Evolutionary conservation across 805 yeast species (phyloP).

Genomic region (Wickerhamiella australiensis): DNA sequence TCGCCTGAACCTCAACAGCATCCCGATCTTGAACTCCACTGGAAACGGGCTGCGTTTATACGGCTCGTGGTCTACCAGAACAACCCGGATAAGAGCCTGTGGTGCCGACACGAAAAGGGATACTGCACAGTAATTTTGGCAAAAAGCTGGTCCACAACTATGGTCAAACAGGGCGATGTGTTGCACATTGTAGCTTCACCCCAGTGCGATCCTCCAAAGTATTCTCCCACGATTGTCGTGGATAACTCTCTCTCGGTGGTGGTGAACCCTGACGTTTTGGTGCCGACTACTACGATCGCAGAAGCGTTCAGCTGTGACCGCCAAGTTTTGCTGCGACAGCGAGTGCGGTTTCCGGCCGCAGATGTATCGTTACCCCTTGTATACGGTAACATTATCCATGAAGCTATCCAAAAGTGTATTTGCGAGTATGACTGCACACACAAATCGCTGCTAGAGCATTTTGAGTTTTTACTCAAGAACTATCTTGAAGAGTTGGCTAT

Average conservation of each 20-base stretch:
- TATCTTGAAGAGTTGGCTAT: conserved; percentile 35
- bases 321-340: conserved; percentile 47
- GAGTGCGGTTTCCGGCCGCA: conserved; percentile 44
- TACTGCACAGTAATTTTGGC: conserved; percentile 16
- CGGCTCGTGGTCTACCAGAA: conserved; percentile 5
- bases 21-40: neutral
- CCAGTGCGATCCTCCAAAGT: conserved; percentile 14
- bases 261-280: conserved; percentile 70
- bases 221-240: conserved; percentile 27
- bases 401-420: conserved; percentile 53
- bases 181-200: conserved; percentile 26
- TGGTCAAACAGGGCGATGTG: conserved; percentile 23
- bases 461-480: conserved; percentile 24
- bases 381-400: conserved; percentile 76
- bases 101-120: conserved; percentile 7
- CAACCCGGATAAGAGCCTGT: neutral
- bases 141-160: conserved; percentile 24
- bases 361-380: conserved; percentile 52
- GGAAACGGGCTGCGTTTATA: conserved; percentile 1
- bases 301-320: conserved; percentile 65
- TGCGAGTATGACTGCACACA: conserved; percentile 28
- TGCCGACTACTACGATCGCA: conserved; percentile 74
- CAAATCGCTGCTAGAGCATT: conserved; percentile 30
- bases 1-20: neutral
- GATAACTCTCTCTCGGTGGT: conserved; percentile 55